Conservation (phyloP, 192 early-diverging fungal species). For the Paraglomus brasilianum region DNA sequence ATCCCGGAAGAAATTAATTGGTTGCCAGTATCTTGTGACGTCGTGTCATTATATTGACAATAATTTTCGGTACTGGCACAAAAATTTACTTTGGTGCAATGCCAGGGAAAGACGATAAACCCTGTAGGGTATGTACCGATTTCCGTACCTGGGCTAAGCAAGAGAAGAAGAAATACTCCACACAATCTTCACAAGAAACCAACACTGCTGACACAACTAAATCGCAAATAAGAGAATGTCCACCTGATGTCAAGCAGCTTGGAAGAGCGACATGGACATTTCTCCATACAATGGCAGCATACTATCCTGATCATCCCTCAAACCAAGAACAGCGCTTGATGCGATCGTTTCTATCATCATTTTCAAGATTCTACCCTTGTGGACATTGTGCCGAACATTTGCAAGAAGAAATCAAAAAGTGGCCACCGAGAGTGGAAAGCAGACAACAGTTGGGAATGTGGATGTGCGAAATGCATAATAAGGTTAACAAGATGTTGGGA, state of each 20-base stretch:
- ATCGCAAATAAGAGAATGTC: constrained; percentile 55
- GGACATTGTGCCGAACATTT: constrained; percentile 85
- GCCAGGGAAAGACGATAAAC: constrained; percentile 57
- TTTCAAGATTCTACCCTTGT: constrained; percentile 92
- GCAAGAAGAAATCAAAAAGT: constrained; percentile 66
- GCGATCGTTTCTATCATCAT: constrained; percentile 67
- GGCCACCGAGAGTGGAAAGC: constrained; percentile 76
- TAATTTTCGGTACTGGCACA: constrained; percentile 29
- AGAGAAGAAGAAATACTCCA: constrained; percentile 45
- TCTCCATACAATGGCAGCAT: constrained; percentile 95
- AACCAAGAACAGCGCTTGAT: constrained; percentile 71
- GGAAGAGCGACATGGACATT: constrained; percentile 96
- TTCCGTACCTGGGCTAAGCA: constrained; percentile 69
- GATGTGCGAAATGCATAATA: constrained; percentile 95
- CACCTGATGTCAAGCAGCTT: constrained; percentile 78
- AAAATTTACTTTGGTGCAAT: constrained; percentile 27
- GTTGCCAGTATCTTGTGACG: no score
- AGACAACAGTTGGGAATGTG: constrained; percentile 72
- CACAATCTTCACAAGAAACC: constrained; percentile 28
- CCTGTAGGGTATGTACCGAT: constrained; percentile 77
- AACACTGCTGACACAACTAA: constrained; percentile 8
- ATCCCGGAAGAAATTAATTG: no score
- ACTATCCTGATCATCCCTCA: constrained; percentile 85
- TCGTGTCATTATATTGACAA: not conserved
- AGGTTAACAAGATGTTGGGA: constrained; percentile 86